A percentile compares a stretch with the other conserved stretches of the same genome.
These are phyloP conservation scores for Candida endomychidarum DNA, from an alignment of 805 yeast species.

Conservation along the genomic window DNA sequence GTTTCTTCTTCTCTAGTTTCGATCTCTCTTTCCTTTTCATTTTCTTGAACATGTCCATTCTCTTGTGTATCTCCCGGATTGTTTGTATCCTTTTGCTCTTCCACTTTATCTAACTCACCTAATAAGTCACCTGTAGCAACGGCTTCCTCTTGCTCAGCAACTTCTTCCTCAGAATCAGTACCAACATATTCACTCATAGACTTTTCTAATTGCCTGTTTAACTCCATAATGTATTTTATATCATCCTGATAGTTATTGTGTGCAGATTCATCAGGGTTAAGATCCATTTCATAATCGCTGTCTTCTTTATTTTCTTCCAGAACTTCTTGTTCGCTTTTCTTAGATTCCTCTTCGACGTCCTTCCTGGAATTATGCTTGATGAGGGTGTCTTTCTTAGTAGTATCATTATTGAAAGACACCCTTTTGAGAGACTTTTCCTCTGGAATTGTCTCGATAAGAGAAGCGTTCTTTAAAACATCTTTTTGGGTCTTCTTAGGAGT, in stretches of 20 bases:
- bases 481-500: background rate
- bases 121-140: background rate
- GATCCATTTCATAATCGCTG: constrained; percentile 5
- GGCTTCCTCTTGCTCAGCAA: background rate
- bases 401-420: too few relatives aligned
- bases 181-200: constrained; percentile 11
- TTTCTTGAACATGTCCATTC: background rate
- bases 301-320: background rate
- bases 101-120: background rate
- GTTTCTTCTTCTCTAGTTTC: background rate
- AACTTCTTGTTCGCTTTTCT: too few relatives aligned
- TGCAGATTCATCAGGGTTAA: background rate
- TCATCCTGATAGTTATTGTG: constrained; percentile 10
- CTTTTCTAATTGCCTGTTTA: constrained; percentile 12
- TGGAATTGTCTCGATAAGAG: background rate
- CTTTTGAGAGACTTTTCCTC: too few relatives aligned
- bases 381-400: too few relatives aligned
- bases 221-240: constrained; percentile 9
- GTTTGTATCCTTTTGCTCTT: background rate
- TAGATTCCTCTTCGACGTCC: too few relatives aligned
- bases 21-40: background rate
- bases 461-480: background rate
- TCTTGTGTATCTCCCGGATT: background rate
- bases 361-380: too few relatives aligned
- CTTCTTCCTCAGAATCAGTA: background rate